These are phyloP conservation scores for Leccinum subrobustum DNA, from an alignment of 1,284 basidiomycete genomes.

Conservation along the genomic window DNA sequence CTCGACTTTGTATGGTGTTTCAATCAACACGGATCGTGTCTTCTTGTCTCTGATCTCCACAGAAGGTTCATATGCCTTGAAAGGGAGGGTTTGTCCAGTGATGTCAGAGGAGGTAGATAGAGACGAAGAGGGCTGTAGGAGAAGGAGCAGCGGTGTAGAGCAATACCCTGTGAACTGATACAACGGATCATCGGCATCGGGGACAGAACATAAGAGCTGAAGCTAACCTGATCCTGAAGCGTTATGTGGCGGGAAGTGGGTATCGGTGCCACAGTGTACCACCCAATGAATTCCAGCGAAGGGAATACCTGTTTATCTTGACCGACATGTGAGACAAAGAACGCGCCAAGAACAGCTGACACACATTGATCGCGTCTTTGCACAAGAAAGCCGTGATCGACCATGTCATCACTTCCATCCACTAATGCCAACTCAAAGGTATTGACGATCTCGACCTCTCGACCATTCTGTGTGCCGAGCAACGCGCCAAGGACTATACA, in stretches of 20 bases:
- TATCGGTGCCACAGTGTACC: conserved; percentile 84
- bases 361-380: conserved; percentile 88
- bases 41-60: conserved; percentile 78
- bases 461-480: conserved; percentile 91
- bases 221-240: conserved; percentile 80
- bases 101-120: conserved; percentile 52
- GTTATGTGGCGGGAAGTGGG: conserved; percentile 75
- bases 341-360: conserved; percentile 28
- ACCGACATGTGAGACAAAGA: conserved; percentile 8
- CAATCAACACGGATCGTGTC: conserved; percentile 78
- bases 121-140: conserved; percentile 59
- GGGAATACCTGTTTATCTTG: conserved; percentile 98
- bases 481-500: conserved; percentile 84
- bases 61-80: conserved; percentile 88
- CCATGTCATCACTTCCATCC: conserved; percentile 45
- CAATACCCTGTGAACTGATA: conserved; percentile 69
- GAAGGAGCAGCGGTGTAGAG: conserved; percentile 73
- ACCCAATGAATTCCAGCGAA: conserved; percentile 92
- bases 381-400: conserved; percentile 82
- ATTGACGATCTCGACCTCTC: conserved; percentile 95
- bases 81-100: conserved; percentile 71
- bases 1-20: conserved; percentile 84
- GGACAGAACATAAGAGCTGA: neutral
- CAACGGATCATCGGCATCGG: neutral
- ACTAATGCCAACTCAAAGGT: conserved; percentile 86